Evolutionary conservation across 257 asterid genomes (phyloP).

Genomic region (Nicotiana noctiflora): DNA sequence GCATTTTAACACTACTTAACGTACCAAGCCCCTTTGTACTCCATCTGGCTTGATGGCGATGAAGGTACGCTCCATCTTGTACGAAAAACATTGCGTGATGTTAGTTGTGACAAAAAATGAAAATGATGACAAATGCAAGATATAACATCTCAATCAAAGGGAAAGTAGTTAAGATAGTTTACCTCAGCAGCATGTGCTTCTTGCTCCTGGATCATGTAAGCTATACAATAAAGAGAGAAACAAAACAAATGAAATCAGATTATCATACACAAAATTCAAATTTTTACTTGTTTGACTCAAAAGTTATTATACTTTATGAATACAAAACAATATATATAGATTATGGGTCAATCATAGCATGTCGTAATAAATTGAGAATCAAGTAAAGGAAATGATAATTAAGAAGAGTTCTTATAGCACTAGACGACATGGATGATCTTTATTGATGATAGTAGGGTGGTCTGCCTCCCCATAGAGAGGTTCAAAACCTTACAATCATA

Average conservation of each 20-base stretch:
- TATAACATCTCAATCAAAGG: background rate
- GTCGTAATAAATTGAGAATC: too few relatives aligned
- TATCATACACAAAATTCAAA: too few relatives aligned
- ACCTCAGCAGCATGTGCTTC: slow-evolving; percentile 94
- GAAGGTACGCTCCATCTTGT: slow-evolving; percentile 81
- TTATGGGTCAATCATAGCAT: too few relatives aligned
- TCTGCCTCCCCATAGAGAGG: too few relatives aligned
- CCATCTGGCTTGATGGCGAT: slow-evolving; percentile 99
- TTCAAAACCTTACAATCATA: too few relatives aligned
- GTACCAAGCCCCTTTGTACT: slow-evolving; percentile 96
- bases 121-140: background rate
- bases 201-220: slow-evolving; percentile 79
- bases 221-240: slow-evolving; percentile 29
- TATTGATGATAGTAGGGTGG: too few relatives aligned
- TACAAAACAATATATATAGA: too few relatives aligned
- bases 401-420: too few relatives aligned
- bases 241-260: background rate
- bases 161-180: background rate
- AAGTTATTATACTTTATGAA: too few relatives aligned
- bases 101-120: background rate
- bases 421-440: too few relatives aligned
- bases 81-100: background rate
- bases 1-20: background rate
- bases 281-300: too few relatives aligned
- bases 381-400: too few relatives aligned